A percentile compares a stretch with the other conserved stretches of the same genome.
These are phyloP conservation scores for Oryza officinalis DNA, from an alignment of 176 grass and related monocot species.

Conservation along the genomic window DNA sequence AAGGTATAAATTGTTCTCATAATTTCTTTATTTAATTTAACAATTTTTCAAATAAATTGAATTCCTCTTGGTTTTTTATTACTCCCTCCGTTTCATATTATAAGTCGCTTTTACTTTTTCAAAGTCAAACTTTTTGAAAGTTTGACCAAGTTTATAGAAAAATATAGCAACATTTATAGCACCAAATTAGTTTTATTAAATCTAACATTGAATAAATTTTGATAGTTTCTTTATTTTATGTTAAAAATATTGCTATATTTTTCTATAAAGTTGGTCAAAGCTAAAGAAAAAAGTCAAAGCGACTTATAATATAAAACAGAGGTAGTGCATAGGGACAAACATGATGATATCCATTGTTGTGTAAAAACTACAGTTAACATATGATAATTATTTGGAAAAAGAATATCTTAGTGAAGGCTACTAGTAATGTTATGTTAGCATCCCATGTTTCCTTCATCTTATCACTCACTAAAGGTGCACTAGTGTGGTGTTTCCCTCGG, in stretches of 20 bases:
- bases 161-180: no score
- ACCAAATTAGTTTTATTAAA: no score
- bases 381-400: conserved; percentile 1
- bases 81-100: no score
- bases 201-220: no score
- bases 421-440: background rate
- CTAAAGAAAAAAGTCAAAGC: no score
- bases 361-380: conserved; percentile 15
- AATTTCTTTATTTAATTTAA: conserved; percentile 15
- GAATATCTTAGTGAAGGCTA: background rate
- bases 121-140: no score
- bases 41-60: background rate
- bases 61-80: background rate
- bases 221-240: no score
- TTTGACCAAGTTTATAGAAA: no score
- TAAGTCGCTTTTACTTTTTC: no score
- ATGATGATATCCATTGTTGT: background rate
- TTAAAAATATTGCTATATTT: no score
- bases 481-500: background rate
- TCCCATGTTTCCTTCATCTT: background rate
- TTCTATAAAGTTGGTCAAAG: no score
- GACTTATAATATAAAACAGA: no score
- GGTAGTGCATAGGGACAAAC: conserved; percentile 5
- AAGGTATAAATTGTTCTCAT: conserved; percentile 52
- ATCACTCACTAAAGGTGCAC: background rate